These are phyloP conservation scores for Metroxylon sagu DNA, from an alignment of 176 grass and related monocot species.

Conservation along the genomic window DNA sequence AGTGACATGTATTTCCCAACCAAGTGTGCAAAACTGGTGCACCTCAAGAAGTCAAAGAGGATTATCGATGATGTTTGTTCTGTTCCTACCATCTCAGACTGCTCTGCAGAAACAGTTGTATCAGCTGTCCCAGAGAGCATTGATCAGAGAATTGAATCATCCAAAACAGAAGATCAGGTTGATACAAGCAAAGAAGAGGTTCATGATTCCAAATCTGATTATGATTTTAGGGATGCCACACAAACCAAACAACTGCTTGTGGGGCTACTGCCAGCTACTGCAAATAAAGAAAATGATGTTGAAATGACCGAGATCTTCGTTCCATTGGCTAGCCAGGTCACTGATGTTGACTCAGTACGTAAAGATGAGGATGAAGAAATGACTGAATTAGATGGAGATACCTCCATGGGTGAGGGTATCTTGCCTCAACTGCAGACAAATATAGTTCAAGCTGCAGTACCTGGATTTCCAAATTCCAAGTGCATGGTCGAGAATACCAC, in stretches of 20 bases:
- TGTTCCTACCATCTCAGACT: conserved; percentile 27
- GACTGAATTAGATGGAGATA: conserved; percentile 15
- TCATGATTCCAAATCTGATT: conserved; percentile 13
- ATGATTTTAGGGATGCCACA: conserved; percentile 3
- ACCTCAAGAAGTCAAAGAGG: conserved; percentile 52
- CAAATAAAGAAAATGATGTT: conserved; percentile 14
- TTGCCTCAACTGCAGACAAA: too few relatives aligned
- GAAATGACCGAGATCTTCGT: conserved; percentile 17
- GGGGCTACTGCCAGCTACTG: conserved; percentile 6
- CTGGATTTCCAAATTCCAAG: too few relatives aligned
- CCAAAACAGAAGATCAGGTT: conserved; percentile 16
- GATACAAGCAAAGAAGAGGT: conserved; percentile 26
- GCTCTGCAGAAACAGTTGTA: conserved; percentile 14
- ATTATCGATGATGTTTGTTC: conserved; percentile 56
- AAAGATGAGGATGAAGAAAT: conserved; percentile 20
- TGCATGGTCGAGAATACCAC: too few relatives aligned
- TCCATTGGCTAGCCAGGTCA: conserved; percentile 3
- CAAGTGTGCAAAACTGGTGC: conserved; percentile 60
- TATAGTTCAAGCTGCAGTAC: too few relatives aligned
- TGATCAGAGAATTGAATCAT: conserved; percentile 27
- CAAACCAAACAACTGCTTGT: conserved; percentile 1
- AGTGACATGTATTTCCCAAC: conserved; percentile 55
- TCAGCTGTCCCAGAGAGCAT: conserved; percentile 7
- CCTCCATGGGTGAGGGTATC: too few relatives aligned
- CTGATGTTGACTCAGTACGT: conserved; percentile 24